These are phyloP conservation scores for Exophiala xenobiotica DNA, from an alignment of 2,329 filamentous ascomycete species.

Conservation along the genomic window DNA sequence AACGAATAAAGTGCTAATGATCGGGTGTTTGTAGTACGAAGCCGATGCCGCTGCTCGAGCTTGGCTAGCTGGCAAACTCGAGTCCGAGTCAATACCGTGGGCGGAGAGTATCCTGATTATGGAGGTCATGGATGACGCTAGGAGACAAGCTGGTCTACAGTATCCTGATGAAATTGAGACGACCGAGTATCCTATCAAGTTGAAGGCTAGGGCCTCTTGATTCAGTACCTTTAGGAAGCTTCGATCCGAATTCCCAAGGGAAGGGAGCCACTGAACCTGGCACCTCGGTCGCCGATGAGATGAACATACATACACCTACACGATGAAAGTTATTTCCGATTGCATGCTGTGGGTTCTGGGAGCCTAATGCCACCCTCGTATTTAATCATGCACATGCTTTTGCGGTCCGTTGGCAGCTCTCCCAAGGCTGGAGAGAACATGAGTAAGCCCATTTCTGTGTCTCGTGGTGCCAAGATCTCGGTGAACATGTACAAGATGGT, in stretches of 20 bases:
- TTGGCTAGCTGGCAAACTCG: conserved; percentile 61
- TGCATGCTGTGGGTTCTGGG: too few relatives aligned
- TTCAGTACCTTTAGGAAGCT: neutral
- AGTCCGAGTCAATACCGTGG: conserved; percentile 77
- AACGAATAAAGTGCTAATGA: neutral
- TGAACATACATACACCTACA: too few relatives aligned
- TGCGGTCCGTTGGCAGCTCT: too few relatives aligned
- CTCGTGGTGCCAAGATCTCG: too few relatives aligned
- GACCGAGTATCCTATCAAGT: conserved; percentile 50
- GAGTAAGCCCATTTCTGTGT: neutral
- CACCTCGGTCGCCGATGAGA: neutral
- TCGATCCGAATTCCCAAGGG: neutral
- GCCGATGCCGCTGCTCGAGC: conserved; percentile 25
- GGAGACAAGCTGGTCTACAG: conserved; percentile 60
- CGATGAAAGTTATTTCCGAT: too few relatives aligned
- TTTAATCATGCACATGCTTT: too few relatives aligned
- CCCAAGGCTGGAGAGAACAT: neutral
- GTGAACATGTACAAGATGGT: too few relatives aligned
- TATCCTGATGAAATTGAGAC: conserved; percentile 69
- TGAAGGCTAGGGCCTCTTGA: conserved; percentile 9
- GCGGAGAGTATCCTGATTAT: conserved; percentile 82
- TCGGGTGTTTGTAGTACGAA: conserved; percentile 23
- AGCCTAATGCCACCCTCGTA: too few relatives aligned
- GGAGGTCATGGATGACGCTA: conserved; percentile 74
- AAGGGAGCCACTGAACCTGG: neutral